phyloP scores from a whole-genome alignment of 257 asterid species.

The Galeopsis tetrahit region DNA sequence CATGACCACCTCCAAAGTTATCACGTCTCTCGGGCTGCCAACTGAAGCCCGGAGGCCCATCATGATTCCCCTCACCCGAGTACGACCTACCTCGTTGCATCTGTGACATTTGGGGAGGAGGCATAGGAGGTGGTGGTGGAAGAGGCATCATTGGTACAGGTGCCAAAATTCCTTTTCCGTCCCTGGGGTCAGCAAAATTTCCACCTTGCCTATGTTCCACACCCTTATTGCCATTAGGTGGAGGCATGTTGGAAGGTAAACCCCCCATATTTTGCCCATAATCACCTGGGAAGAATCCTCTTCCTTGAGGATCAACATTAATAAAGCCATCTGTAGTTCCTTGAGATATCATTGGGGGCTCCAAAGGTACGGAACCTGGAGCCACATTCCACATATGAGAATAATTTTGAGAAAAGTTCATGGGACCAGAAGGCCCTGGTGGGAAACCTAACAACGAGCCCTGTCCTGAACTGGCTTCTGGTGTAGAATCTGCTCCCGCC shows the following conservation, averaged over 20 bases:
- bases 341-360: slow-evolving; percentile 60
- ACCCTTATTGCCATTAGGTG: slow-evolving; percentile 49
- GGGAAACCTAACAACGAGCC: slow-evolving; percentile 68
- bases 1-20: slow-evolving; percentile 54
- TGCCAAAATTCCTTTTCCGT: slow-evolving; percentile 63
- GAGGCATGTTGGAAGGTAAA: slow-evolving; percentile 45
- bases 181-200: slow-evolving; percentile 50
- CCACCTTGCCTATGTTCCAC: slow-evolving; percentile 59
- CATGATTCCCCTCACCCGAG: slow-evolving; percentile 59
- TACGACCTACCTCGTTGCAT: slow-evolving; percentile 60
- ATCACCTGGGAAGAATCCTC: slow-evolving; percentile 50
- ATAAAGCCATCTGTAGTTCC: slow-evolving; percentile 52
- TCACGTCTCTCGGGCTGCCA: slow-evolving; percentile 67
- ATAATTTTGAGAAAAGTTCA: slow-evolving; percentile 62
- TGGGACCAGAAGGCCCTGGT: slow-evolving; percentile 62
- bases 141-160: slow-evolving; percentile 50
- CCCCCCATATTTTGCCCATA: slow-evolving; percentile 55
- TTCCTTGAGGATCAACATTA: slow-evolving; percentile 53
- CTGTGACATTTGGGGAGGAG: slow-evolving; percentile 56
- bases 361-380: slow-evolving; percentile 58
- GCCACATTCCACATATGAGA: slow-evolving; percentile 79
- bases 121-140: slow-evolving; percentile 72
- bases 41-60: slow-evolving; percentile 73
- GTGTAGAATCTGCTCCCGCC: slow-evolving; percentile 59
- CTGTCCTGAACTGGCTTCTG: slow-evolving; percentile 72